Conservation (phyloP, 2,329 filamentous ascomycete species). For the Trichoderma asperellum region DNA sequence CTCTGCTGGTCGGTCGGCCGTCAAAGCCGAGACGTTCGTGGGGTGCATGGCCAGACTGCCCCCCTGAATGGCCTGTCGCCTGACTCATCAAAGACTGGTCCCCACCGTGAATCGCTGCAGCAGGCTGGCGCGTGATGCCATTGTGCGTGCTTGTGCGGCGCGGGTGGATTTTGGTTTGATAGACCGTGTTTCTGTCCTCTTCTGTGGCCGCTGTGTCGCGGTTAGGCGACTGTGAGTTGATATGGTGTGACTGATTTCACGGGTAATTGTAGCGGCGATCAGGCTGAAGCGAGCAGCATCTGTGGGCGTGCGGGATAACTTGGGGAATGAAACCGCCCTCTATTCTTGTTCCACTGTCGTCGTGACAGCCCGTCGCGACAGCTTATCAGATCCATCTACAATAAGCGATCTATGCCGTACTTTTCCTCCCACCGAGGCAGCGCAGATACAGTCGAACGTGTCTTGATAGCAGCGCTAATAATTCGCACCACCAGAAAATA, state of each 20-base stretch:
- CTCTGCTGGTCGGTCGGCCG: constrained; percentile 2
- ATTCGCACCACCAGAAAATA: constrained; percentile 10
- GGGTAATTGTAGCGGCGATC: not conserved
- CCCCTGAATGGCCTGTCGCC: constrained; percentile 27
- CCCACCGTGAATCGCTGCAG: constrained; percentile 24
- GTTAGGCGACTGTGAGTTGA: not conserved
- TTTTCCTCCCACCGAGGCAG: constrained; percentile 14
- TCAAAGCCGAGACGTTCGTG: constrained; percentile 26
- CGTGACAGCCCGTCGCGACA: not conserved
- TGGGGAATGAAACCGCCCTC: too few relatives aligned
- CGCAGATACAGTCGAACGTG: constrained; percentile 1
- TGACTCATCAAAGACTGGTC: constrained; percentile 20
- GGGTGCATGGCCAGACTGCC: constrained; percentile 19
- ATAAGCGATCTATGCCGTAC: not conserved
- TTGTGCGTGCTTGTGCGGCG: constrained; percentile 22
- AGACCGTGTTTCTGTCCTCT: not conserved
- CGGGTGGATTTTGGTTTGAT: not conserved
- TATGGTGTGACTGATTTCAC: constrained; percentile 7
- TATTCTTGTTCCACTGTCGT: not conserved
- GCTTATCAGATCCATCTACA: not conserved
- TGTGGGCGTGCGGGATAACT: not conserved
- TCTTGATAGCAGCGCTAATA: constrained; percentile 10
- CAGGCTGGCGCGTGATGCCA: constrained; percentile 28
- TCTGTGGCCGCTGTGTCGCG: not conserved
- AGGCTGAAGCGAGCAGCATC: not conserved